Evolutionary conservation across 257 asterid genomes (phyloP).

Genomic region (Phtheirospermum japonicum): DNA sequence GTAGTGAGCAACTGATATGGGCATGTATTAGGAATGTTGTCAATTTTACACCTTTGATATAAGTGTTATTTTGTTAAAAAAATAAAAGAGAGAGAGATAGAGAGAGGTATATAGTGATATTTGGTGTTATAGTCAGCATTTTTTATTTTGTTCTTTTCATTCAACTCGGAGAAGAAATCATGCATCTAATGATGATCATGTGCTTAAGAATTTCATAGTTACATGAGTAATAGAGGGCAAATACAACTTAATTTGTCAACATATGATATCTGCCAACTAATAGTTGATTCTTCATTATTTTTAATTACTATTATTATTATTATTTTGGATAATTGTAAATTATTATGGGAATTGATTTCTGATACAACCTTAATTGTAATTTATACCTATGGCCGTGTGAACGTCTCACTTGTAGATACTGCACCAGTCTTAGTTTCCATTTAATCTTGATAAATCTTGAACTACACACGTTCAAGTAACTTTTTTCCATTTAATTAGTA

Average conservation of each 20-base stretch:
- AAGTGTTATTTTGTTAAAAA: neutral
- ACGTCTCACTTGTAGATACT: too few species aligned
- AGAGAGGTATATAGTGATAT: neutral
- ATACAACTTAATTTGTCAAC: constrained; percentile 26
- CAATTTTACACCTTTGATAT: constrained; percentile 29
- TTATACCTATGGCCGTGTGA: neutral
- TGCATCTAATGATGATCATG: constrained; percentile 13
- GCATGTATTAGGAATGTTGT: constrained; percentile 28
- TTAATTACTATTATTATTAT: neutral
- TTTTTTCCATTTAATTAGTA: too few species aligned
- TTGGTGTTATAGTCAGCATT: neutral
- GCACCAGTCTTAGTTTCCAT: too few species aligned
- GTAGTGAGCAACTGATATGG: constrained; percentile 2
- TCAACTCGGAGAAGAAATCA: constrained; percentile 14
- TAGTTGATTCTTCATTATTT: constrained; percentile 20
- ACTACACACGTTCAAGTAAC: too few species aligned
- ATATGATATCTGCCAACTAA: constrained; percentile 25
- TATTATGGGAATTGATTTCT: neutral
- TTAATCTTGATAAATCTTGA: too few species aligned
- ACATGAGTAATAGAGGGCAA: constrained; percentile 13
- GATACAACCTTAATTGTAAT: neutral
- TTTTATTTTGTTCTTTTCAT: neutral
- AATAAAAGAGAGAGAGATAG: too few species aligned
- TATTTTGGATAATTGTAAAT: constrained; percentile 6
- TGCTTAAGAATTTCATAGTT: neutral